Base-by-base conservation (phyloP, 2,329 filamentous ascomycete genomes). In the Cladosporium sp. region DNA sequence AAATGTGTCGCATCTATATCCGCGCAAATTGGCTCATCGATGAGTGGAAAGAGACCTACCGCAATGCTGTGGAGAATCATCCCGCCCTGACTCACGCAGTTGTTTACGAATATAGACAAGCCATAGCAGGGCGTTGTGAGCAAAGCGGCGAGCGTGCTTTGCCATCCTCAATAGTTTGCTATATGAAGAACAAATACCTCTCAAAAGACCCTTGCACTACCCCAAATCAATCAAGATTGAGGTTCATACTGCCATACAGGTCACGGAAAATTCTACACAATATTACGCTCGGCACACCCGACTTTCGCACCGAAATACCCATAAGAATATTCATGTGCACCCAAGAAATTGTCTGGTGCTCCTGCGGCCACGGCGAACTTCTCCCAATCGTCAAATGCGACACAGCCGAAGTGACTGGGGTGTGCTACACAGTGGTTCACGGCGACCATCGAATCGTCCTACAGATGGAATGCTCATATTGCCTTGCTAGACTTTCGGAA, bases 311-410 rank as follows among this genome's bases (percentile, higher is more conserved):
- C 9, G 28, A 7, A 32, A 32, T 2, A 3, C 3, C 28, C 28
- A 32, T 10, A 45, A 28, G 8, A 5, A 4, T 10, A 10, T 32
- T 12, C 12, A 67, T 68, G 66, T 68, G 68, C 63, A 69, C 65
- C n/a, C 68, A 70, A 66, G 60, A 67, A 64, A 62, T 70, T 17
- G 65, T 70, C 53, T 70, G 68, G 68, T 70, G 68, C 59, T 62
- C 61, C 58, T 70, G 68, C 63, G 64, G 64, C 37, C 68, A 70
- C 59, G 68, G 67, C 61, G 68, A 70, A 56, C 63, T 69, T 56
- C 63, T 69, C 2, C 66, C 67, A 10, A 66, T 69, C 61, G 55
- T 64, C 7, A 53, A 42, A 13, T 70, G 68, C 45, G 15, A 59
- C 3, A 59, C 57, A 1, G 67, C 60, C 5, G 22, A 48, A 10